Percentiles rank a stretch among this genome's conserved stretches.
Evolutionary conservation across 2,329 filamentous ascomycete species (phyloP).

Genomic region (Canariomyces notabilis): DNA sequence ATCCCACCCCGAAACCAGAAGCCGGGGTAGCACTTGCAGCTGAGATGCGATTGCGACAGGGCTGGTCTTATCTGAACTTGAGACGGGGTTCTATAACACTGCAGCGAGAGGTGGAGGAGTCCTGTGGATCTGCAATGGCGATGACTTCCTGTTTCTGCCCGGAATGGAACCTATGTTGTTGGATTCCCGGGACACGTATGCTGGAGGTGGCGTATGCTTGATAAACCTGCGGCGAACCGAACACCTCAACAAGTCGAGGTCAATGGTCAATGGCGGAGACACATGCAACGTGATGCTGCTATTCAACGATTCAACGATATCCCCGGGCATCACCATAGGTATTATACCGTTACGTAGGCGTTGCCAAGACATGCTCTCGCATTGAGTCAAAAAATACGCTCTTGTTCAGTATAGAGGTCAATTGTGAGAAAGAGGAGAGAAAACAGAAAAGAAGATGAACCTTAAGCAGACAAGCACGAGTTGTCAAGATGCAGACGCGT

Average conservation of each 20-base stretch:
- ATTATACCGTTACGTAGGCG: no score
- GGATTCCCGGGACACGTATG: background rate
- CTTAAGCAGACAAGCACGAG: no score
- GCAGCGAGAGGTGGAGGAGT: slow-evolving; percentile 8
- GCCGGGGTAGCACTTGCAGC: slow-evolving; percentile 6
- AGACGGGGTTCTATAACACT: slow-evolving; percentile 7
- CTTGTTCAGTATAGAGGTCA: no score
- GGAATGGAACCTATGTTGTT: background rate
- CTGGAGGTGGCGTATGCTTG: slow-evolving; percentile 8
- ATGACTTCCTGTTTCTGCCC: slow-evolving; percentile 11
- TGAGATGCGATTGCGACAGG: background rate
- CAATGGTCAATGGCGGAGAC: no score
- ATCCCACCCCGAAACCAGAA: slow-evolving; percentile 8
- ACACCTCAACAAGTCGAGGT: background rate
- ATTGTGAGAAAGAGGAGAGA: no score
- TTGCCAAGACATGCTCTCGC: no score
- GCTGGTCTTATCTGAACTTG: slow-evolving; percentile 11
- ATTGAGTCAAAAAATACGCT: no score
- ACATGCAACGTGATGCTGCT: no score
- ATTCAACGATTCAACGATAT: no score
- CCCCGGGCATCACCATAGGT: no score
- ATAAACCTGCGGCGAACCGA: slow-evolving; percentile 9
- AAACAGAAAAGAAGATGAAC: no score
- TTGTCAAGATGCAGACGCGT: no score
- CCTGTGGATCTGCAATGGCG: slow-evolving; percentile 2